phyloP scores from a whole-genome alignment of 305 asterid species.

The Fraxinus paxiana region DNA sequence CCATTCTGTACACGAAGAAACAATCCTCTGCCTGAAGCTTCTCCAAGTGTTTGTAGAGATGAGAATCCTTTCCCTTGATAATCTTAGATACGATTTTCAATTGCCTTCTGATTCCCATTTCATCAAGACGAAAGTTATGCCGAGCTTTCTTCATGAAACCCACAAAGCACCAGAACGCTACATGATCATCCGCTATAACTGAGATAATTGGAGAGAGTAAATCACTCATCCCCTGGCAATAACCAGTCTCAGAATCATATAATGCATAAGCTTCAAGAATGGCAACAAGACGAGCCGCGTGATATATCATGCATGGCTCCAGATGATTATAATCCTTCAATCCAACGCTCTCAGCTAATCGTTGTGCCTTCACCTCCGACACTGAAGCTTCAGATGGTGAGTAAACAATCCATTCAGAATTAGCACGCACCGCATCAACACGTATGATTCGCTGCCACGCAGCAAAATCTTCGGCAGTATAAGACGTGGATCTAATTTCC shows the following conservation, averaged over 20 bases:
- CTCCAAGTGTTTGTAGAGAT: conserved; percentile 67
- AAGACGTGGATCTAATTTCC: conserved; percentile 33
- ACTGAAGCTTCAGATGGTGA: conserved; percentile 74
- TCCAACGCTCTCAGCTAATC: conserved; percentile 62
- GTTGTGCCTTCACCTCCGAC: conserved; percentile 52
- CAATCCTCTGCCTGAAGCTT: conserved; percentile 75
- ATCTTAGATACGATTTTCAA: conserved; percentile 55
- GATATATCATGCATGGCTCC: conserved; percentile 61
- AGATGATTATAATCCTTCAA: conserved; percentile 62
- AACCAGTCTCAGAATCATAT: conserved; percentile 64
- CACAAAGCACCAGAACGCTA: conserved; percentile 77
- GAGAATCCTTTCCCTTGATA: conserved; percentile 59
- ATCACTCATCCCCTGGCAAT: conserved; percentile 88
- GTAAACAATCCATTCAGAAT: conserved; percentile 63
- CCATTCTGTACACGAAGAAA: conserved; percentile 77
- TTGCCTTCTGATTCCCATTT: conserved; percentile 67
- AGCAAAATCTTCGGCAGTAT: conserved; percentile 56
- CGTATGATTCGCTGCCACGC: conserved; percentile 88
- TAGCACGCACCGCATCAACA: conserved; percentile 77
- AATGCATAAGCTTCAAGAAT: conserved; percentile 72
- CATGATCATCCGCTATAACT: conserved; percentile 58
- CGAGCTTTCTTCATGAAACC: conserved; percentile 80
- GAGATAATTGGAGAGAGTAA: conserved; percentile 71
- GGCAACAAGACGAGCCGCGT: conserved; percentile 70
- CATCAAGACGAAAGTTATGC: conserved; percentile 75